Percentiles rank a stretch among this genome's conserved stretches.
phyloP scores from a whole-genome alignment of 352 stramenopile species.

The Phytophthora kernoviae region DNA sequence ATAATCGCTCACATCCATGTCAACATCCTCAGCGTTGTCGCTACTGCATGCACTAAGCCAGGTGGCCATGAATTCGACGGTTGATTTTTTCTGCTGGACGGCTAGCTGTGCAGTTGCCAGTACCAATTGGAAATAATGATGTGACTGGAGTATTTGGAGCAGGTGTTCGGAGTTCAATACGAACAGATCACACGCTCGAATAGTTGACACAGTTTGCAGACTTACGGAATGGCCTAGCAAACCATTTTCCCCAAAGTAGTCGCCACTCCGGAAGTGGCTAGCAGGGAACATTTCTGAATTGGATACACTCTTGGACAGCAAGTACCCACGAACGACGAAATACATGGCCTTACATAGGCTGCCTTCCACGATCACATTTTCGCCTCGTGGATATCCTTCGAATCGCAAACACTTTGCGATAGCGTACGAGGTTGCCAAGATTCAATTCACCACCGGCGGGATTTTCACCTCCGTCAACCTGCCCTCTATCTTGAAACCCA shows the following conservation, averaged over 20 bases:
- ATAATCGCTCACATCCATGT: conserved; percentile 1
- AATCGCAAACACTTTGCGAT: conserved; percentile 64
- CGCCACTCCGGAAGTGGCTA: conserved; percentile 44
- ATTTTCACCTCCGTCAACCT: not conserved
- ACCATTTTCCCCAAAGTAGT: conserved; percentile 64
- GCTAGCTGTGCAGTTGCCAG: conserved; percentile 49
- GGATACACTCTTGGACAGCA: conserved; percentile 55
- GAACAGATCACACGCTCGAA: conserved; percentile 69
- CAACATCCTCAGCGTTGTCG: conserved; percentile 8
- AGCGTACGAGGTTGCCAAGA: conserved; percentile 30
- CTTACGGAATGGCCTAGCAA: conserved; percentile 62
- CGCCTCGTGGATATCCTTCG: conserved; percentile 62
- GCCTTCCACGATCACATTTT: conserved; percentile 64
- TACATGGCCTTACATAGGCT: conserved; percentile 68
- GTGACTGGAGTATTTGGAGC: conserved; percentile 39
- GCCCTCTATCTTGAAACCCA: conserved; percentile 5
- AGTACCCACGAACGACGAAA: conserved; percentile 66
- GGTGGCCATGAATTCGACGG: conserved; percentile 32
- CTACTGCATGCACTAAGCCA: conserved; percentile 6
- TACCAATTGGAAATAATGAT: conserved; percentile 51
- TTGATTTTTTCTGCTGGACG: conserved; percentile 36
- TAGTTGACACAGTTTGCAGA: conserved; percentile 51
- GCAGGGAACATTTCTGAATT: conserved; percentile 57
- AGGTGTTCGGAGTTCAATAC: conserved; percentile 56
- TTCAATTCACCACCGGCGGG: conserved; percentile 11